phyloP scores from a whole-genome alignment of 2,329 filamentous ascomycete species.

The Ramularia endophylla region DNA sequence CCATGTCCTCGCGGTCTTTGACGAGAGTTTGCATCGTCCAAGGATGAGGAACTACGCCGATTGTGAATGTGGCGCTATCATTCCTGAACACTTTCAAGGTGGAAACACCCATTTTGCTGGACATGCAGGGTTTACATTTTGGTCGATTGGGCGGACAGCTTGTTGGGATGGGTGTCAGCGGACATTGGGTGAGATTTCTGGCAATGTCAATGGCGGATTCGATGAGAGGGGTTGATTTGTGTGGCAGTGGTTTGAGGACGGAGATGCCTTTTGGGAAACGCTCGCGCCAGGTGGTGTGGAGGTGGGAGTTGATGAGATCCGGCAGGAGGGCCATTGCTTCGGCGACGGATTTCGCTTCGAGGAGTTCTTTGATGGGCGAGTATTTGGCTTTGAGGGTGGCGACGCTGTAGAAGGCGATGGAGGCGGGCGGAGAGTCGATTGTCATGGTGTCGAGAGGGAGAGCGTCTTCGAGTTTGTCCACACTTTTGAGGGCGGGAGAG shows the following conservation, averaged over 20 bases:
- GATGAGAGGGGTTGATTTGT: constrained; percentile 68
- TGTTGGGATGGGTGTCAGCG: constrained; percentile 62
- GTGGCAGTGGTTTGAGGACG: constrained; percentile 71
- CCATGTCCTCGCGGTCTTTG: constrained; percentile 43
- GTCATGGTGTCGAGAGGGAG: constrained; percentile 56
- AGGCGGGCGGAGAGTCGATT: constrained; percentile 57
- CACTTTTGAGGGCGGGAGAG: constrained; percentile 51
- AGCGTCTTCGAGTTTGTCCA: constrained; percentile 59
- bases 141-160: constrained; percentile 79
- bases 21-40: constrained; percentile 72
- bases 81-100: constrained; percentile 66
- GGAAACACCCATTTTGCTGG: constrained; percentile 59
- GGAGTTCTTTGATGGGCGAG: constrained; percentile 57
- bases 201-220: constrained; percentile 67
- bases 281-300: constrained; percentile 81
- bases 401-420: constrained; percentile 72
- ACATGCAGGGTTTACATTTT: constrained; percentile 68
- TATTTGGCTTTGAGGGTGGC: constrained; percentile 61
- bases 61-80: constrained; percentile 65
- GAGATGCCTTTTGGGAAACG: constrained; percentile 69
- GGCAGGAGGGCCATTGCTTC: constrained; percentile 61
- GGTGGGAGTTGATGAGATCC: constrained; percentile 72
- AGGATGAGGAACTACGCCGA: constrained; percentile 85
- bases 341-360: constrained; percentile 46
- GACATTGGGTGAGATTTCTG: constrained; percentile 67